Conservation (phyloP, 495 filamentous ascomycete species). For the Penicillium flavigenum region DNA sequence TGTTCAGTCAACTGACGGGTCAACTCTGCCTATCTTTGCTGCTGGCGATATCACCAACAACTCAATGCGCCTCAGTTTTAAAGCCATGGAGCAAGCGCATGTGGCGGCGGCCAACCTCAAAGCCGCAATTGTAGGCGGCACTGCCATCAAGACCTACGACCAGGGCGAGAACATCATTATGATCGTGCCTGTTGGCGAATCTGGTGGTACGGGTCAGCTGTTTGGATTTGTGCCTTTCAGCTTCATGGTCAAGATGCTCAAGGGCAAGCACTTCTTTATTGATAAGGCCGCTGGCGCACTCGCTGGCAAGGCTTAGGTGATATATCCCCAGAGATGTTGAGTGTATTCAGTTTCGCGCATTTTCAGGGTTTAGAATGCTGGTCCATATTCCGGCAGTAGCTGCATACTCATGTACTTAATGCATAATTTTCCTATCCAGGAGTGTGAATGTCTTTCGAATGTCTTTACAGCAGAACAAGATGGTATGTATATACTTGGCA, state of each 20-base stretch:
- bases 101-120: conserved; percentile 38
- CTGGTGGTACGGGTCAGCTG: conserved; percentile 51
- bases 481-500: background rate
- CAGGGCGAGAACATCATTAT: conserved; percentile 31
- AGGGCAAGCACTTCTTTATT: conserved; percentile 45
- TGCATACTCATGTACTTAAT: conserved; percentile 10
- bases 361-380: background rate
- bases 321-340: background rate
- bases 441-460: background rate
- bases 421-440: conserved; percentile 1
- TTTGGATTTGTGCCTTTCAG: conserved; percentile 44
- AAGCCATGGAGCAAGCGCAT: conserved; percentile 28
- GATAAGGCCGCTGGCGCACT: conserved; percentile 26
- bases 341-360: background rate
- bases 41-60: conserved; percentile 43
- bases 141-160: conserved; percentile 26
- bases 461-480: background rate
- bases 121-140: conserved; percentile 28
- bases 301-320: conserved; percentile 17
- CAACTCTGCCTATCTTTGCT: conserved; percentile 32
- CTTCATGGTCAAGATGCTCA: conserved; percentile 46
- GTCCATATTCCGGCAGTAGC: conserved; percentile 2
- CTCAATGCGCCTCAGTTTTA: conserved; percentile 31
- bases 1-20: conserved; percentile 39
- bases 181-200: conserved; percentile 46